Conservation (phyloP, 768 basidiomycete genomes). For the Thelephora aurantiotincta region DNA sequence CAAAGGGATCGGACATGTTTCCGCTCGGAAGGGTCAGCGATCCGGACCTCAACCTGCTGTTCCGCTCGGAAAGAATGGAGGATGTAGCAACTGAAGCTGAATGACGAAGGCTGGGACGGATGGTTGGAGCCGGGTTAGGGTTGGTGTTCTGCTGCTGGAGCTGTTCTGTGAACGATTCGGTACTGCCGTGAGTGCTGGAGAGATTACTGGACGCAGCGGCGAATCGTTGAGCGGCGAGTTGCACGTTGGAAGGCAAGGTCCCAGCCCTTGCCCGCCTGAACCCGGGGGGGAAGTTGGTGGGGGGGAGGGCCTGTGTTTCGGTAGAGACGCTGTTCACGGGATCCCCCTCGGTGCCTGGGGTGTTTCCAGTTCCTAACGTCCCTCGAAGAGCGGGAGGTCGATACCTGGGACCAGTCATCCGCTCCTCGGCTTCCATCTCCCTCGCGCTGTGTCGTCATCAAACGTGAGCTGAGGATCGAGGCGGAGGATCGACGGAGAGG, state of each 20-base stretch:
- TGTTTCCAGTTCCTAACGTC: constrained; percentile 48
- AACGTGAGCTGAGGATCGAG: constrained; percentile 5
- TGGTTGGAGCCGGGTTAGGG: constrained; percentile 26
- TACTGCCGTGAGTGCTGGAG: constrained; percentile 27
- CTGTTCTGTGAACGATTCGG: constrained; percentile 37
- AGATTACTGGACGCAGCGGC: constrained; percentile 51
- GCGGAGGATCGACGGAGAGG: constrained; percentile 9
- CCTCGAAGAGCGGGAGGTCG: constrained; percentile 65
- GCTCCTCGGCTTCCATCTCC: constrained; percentile 72
- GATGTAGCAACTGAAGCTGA: constrained; percentile 55
- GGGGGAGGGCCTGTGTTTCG: constrained; percentile 45
- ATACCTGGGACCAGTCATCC: constrained; percentile 45
- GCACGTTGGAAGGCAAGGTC: constrained; percentile 92
- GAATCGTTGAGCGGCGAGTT: constrained; percentile 74
- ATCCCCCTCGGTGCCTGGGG: constrained; percentile 55
- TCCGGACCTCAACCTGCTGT: constrained; percentile 82
- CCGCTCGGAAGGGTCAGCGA: constrained; percentile 78
- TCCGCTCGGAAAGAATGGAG: constrained; percentile 41
- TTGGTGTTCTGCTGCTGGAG: constrained; percentile 21
- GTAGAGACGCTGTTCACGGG: constrained; percentile 42
- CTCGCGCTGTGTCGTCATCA: constrained; percentile 42
- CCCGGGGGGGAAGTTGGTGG: constrained; percentile 70
- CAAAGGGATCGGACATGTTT: constrained; percentile 62
- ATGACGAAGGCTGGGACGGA: constrained; percentile 61
- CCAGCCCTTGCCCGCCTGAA: constrained; percentile 95